Base-by-base conservation (phyloP, 192 early-diverging fungal species). In the Phlyctochytrium planicorne region DNA sequence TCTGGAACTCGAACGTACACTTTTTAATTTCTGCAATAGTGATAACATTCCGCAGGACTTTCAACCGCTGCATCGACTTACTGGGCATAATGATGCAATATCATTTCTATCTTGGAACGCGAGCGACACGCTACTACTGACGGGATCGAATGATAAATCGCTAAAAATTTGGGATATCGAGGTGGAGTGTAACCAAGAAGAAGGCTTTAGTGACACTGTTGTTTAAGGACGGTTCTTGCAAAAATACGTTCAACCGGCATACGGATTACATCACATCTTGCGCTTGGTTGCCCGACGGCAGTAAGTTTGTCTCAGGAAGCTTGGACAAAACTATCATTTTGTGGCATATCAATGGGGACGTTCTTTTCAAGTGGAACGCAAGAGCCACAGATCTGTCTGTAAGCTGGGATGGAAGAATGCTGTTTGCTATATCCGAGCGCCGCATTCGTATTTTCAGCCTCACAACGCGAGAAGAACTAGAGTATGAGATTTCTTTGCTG, bases 21-120 rank as follows among this genome's bases (percentile, higher is more conserved):
- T n/a, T 71, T 52, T 24, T 29, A 23, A 29, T 6, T 30, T 47
- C 37, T 61, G 52, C 52, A n/a, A n/a, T n/a, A n/a, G 53, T 17
- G 30, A 53, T 56, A 57, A 37, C 50, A 40, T 40, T 12, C 59
- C 4, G 27, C 68, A 92, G 87, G 82, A 75, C n/a, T 89, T 83
- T 53, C 65, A 80, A 56, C 69, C 77, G 1, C 52, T 84, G 25
- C 82, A 86, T 53, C 76, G 70, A 4, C 65, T 82, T 0, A 56
- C 34, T 0, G 93, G 92, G 17, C 94, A 95, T 73, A 64, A 73
- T 2, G 81, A 82, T 47, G 87, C 87, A 55, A 87, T 93, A 2
- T 85, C 95, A 6, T 95, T 88, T 70, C 82, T 95, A 60, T 87
- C 91, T 2, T 99, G 94, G 94, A 94, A 92, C 69, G 94, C 96